phyloP scores from a whole-genome alignment of 768 basidiomycete species.

The Termitomyces sp. region DNA sequence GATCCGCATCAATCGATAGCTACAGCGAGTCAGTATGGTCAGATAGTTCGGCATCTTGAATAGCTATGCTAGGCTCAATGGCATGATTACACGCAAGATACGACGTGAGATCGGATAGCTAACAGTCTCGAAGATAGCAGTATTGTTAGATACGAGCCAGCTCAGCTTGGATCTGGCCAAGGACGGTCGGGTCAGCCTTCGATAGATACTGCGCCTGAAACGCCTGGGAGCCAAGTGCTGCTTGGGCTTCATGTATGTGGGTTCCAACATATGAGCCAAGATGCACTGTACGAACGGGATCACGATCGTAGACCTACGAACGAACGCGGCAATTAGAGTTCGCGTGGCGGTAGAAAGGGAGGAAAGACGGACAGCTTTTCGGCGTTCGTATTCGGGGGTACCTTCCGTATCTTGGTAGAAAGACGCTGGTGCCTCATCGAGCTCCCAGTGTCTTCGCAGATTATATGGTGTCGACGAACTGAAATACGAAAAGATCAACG shows the following conservation, averaged over 20 bases:
- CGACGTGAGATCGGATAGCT: neutral
- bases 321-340: conserved; percentile 1
- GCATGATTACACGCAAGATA: neutral
- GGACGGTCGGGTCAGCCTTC: conserved; percentile 66
- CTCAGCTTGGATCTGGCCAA: conserved; percentile 62
- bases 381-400: conserved; percentile 72
- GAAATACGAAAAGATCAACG: conserved; percentile 6
- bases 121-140: neutral
- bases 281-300: conserved; percentile 63
- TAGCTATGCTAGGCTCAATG: neutral
- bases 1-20: conserved; percentile 49
- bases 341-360: conserved; percentile 1
- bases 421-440: conserved; percentile 47
- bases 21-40: conserved; percentile 42
- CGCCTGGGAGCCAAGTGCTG: conserved; percentile 43
- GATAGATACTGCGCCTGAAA: conserved; percentile 59
- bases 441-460: conserved; percentile 67
- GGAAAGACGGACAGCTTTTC: conserved; percentile 50
- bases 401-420: conserved; percentile 63
- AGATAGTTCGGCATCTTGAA: conserved; percentile 17
- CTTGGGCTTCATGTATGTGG: conserved; percentile 61
- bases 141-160: conserved; percentile 23
- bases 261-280: conserved; percentile 56
- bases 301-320: conserved; percentile 57
- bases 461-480: conserved; percentile 25